Base-by-base conservation (phyloP, 169 alveolate species). In the Babesia ovis region DNA sequence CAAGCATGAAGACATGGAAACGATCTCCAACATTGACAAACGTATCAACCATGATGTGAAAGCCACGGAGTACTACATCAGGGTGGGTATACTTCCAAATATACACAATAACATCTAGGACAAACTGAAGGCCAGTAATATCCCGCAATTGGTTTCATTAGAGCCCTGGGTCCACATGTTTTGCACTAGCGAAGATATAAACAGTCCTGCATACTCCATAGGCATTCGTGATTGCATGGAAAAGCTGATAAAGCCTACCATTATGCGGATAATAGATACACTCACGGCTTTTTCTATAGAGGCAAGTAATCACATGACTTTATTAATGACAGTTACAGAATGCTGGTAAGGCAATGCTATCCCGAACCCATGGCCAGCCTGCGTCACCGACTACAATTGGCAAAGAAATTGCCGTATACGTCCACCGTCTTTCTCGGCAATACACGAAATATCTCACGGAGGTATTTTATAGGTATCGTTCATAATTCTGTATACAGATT, bases 381-480 rank as follows among this genome's bases (percentile, higher is more conserved):
- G 99, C 99, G 22, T 84, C 97, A 37, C 98, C 99, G 5, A 95
- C 99, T 18, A 97, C 99, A 0, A 92, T 97, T 25, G 99, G 99
- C 25, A 96, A 96, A 74, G 99, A 96, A 86, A 54, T 95, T 43
- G 96, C 97, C 20, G 94, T 93, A 56, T 29, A 68, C 60, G 77
- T 71, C 85, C 29, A 71, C 37, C 76, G 89, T 34, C 51, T 81
- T 41, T 70, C 86, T 3, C 70, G 83, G n/a, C 74, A 70, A 20
- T 68, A 83, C 46, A 89, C 85, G 35, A 79, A 76, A 39, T 62
- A 66, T 51, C 34, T 81, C 1, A 16, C n/a, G 0, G 25, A 81
- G 68, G 89, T 81, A 64, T 1, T 9, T 0, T 2, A 56, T 18
- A 64, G 3, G 34, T 37, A 31, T 31, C 14, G 57, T 31, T 37